Percentiles rank a stretch among this genome's conserved stretches.
These are phyloP conservation scores for Meyerozyma elateridarum DNA, from an alignment of 1,139 yeast genomes.

Conservation along the genomic window DNA sequence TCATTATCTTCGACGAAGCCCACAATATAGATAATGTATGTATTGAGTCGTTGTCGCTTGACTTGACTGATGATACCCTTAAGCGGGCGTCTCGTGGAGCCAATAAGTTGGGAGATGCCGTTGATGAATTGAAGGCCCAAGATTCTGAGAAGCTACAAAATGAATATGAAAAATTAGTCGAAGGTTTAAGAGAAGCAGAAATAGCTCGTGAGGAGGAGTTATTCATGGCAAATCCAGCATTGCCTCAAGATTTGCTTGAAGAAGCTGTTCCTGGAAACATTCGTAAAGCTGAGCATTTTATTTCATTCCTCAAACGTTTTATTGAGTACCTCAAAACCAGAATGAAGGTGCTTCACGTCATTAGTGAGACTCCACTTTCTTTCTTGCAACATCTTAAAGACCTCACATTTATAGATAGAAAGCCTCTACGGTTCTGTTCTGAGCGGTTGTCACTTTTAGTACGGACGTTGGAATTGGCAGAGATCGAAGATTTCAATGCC, in stretches of 20 bases:
- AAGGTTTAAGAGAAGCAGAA: slow-evolving; percentile 80
- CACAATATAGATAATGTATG: slow-evolving; percentile 98
- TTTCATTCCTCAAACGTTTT: slow-evolving; percentile 84
- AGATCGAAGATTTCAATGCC: slow-evolving; percentile 89
- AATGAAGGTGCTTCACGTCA: slow-evolving; percentile 95
- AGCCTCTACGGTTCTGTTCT: slow-evolving; percentile 87
- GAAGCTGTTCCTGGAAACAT: slow-evolving; percentile 98
- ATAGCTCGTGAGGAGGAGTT: slow-evolving; percentile 70
- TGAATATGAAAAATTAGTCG: slow-evolving; percentile 87
- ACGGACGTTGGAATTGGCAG: slow-evolving; percentile 79
- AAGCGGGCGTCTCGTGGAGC: slow-evolving; percentile 64
- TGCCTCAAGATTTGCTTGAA: slow-evolving; percentile 77
- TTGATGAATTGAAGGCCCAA: slow-evolving; percentile 74
- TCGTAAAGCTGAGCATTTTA: slow-evolving; percentile 93
- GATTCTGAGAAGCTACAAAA: slow-evolving; percentile 82
- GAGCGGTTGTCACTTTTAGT: slow-evolving; percentile 86
- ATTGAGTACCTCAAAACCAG: slow-evolving; percentile 93
- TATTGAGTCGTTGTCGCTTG: slow-evolving; percentile 89
- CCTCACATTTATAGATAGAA: slow-evolving; percentile 83
- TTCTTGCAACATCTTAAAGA: slow-evolving; percentile 91
- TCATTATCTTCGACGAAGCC: slow-evolving; percentile 95
- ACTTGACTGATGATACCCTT: slow-evolving; percentile 47
- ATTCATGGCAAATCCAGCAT: slow-evolving; percentile 82
- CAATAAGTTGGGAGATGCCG: slow-evolving; percentile 62
- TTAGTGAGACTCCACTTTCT: slow-evolving; percentile 92